These are phyloP conservation scores for Platanthera zijinensis DNA, from an alignment of 106 monocot species.

Conservation along the genomic window DNA sequence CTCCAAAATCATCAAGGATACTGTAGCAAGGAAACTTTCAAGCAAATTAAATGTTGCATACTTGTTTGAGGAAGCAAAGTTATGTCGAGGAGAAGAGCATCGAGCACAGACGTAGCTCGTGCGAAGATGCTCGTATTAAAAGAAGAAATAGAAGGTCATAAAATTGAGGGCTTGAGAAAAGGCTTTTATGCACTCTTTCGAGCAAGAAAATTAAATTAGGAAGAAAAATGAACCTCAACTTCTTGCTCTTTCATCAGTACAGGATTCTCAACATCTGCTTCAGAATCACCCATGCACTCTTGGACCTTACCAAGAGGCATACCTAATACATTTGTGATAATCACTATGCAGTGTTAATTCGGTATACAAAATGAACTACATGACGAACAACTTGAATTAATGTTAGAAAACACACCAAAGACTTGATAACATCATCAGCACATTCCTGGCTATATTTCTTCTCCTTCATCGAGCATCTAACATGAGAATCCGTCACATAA, in stretches of 20 bases:
- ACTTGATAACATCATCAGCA: slow-evolving; percentile 66
- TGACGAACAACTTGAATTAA: background rate
- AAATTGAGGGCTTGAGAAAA: background rate
- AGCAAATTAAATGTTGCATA: too few relatives aligned
- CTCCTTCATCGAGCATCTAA: slow-evolving; percentile 86
- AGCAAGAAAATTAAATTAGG: background rate
- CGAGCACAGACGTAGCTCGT: too few relatives aligned
- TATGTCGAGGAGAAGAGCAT: too few relatives aligned
- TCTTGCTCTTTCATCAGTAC: slow-evolving; percentile 81
- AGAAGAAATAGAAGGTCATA: too few relatives aligned
- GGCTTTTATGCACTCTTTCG: background rate
- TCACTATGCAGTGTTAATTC: background rate
- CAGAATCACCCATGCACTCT: slow-evolving; percentile 88
- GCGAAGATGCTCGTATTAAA: too few relatives aligned
- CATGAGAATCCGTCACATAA: slow-evolving; percentile 75
- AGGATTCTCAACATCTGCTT: slow-evolving; percentile 62
- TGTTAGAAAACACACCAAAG: slow-evolving; percentile 36
- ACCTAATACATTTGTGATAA: slow-evolving; percentile 21
- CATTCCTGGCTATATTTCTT: slow-evolving; percentile 72
- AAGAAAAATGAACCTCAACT: slow-evolving; percentile 40
- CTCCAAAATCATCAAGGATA: too few relatives aligned
- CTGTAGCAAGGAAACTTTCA: too few relatives aligned
- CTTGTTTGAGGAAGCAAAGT: too few relatives aligned
- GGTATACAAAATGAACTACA: background rate
- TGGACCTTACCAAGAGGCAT: slow-evolving; percentile 55